phyloP scores from a whole-genome alignment of 257 asterid genomes.

The Fraxinus cuspidata region DNA sequence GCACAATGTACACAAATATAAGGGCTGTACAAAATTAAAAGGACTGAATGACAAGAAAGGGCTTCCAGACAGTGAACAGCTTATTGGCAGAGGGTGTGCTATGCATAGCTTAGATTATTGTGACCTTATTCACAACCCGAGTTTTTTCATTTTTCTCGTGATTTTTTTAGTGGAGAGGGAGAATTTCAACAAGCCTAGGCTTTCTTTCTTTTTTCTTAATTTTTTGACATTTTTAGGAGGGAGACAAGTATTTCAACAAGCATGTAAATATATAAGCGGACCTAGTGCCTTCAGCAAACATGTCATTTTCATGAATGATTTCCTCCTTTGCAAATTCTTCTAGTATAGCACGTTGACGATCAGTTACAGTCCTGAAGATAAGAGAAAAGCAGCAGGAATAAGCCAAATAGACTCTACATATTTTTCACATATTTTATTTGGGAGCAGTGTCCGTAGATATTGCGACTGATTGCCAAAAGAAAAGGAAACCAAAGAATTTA shows the following conservation, averaged over 20 bases:
- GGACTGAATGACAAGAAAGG: background rate
- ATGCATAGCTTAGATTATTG: background rate
- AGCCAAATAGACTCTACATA: background rate
- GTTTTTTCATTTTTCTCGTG: background rate
- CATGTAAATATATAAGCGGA: slow-evolving; percentile 36
- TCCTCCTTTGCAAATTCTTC: slow-evolving; percentile 86
- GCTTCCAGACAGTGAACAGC: background rate
- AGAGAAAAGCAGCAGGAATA: background rate
- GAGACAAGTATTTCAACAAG: background rate
- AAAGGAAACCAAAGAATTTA: background rate
- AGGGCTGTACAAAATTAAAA: background rate
- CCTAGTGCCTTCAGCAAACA: slow-evolving; percentile 57
- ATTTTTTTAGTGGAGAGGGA: background rate
- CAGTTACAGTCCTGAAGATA: slow-evolving; percentile 56
- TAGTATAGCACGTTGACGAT: slow-evolving; percentile 70
- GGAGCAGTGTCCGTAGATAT: background rate
- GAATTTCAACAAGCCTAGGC: background rate
- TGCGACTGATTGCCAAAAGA: background rate
- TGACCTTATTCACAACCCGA: background rate
- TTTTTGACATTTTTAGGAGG: background rate
- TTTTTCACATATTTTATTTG: background rate
- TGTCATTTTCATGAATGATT: slow-evolving; percentile 39
- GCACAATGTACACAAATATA: background rate
- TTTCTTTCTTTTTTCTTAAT: background rate
- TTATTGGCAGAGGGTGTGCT: too few species aligned